Percentiles rank a stretch among this genome's conserved stretches.
Conservation (phyloP, 1,284 basidiomycete species). For the Limonomyces culmigenus region DNA sequence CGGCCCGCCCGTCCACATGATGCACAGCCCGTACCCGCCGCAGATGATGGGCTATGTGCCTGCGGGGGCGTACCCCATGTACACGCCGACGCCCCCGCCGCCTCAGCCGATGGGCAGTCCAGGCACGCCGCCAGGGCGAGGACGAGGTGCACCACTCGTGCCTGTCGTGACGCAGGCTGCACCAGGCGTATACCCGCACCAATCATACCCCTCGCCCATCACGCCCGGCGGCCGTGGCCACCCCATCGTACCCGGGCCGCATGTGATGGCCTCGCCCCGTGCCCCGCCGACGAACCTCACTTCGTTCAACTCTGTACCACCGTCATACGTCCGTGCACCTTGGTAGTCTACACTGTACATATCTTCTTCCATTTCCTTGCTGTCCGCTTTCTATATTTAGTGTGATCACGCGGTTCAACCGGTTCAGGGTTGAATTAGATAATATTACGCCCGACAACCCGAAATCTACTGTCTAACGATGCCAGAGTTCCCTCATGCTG, state of each 20-base stretch:
- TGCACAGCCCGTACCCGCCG: conserved; percentile 43
- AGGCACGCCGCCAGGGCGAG: conserved; percentile 22
- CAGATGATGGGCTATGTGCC: conserved; percentile 48
- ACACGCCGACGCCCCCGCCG: too few species aligned
- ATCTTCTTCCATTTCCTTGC: conserved; percentile 1
- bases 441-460: conserved; percentile 8
- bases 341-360: too few species aligned
- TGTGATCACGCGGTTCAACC: conserved; percentile 4
- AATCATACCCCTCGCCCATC: conserved; percentile 4
- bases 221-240: conserved; percentile 10
- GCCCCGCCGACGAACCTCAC: conserved; percentile 9
- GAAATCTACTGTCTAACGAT: conserved; percentile 9
- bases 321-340: conserved; percentile 4
- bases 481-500: conserved; percentile 11
- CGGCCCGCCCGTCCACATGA: too few species aligned
- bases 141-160: conserved; percentile 42
- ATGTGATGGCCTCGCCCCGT: conserved; percentile 13
- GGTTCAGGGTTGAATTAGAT: neutral
- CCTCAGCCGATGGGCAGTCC: conserved; percentile 50
- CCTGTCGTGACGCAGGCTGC: conserved; percentile 47
- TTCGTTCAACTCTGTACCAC: conserved; percentile 14
- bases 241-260: conserved; percentile 16
- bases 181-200: conserved; percentile 1
- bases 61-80: conserved; percentile 30
- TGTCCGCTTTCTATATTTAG: conserved; percentile 1